Percentiles rank a stretch among this genome's conserved stretches.
Evolutionary conservation across 192 early-diverging fungal genomes (phyloP).

Genomic region (Ambispora gerdemannii): DNA sequence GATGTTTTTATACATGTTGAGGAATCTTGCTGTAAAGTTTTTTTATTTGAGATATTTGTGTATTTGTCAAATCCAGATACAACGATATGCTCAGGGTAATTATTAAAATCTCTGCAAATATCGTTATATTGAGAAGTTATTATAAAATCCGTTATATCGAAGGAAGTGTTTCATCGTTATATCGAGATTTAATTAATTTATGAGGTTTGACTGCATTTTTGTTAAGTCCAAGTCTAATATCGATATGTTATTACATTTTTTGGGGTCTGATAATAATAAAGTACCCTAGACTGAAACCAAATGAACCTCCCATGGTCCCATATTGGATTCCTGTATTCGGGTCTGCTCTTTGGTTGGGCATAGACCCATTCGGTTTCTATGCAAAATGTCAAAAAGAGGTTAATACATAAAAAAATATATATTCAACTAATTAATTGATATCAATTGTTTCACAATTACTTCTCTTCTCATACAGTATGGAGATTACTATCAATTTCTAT

Average conservation of each 20-base stretch:
- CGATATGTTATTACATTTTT: neutral
- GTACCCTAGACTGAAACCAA: slow-evolving; percentile 36
- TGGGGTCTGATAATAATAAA: slow-evolving; percentile 14
- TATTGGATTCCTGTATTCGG: slow-evolving; percentile 89
- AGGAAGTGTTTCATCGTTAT: too few relatives aligned
- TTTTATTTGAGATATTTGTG: neutral
- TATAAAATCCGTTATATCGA: too few relatives aligned
- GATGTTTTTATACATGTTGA: neutral
- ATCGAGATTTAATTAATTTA: too few relatives aligned
- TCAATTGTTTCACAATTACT: neutral
- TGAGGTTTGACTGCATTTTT: too few relatives aligned
- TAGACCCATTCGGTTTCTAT: slow-evolving; percentile 86
- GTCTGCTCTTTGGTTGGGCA: slow-evolving; percentile 80
- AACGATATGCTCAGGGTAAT: neutral
- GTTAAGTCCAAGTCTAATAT: too few relatives aligned
- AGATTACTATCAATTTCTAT: slow-evolving; percentile 88
- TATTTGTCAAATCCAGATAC: too few relatives aligned
- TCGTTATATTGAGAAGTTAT: too few relatives aligned
- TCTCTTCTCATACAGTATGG: slow-evolving; percentile 54
- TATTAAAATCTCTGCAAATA: too few relatives aligned
- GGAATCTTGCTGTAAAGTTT: neutral
- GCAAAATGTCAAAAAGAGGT: slow-evolving; percentile 72
- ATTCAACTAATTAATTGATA: neutral
- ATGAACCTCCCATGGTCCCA: slow-evolving; percentile 66
- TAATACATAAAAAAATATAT: neutral